Evolutionary conservation across 345 rosid genomes (phyloP).

Genomic region (Eucalyptus curtisii): DNA sequence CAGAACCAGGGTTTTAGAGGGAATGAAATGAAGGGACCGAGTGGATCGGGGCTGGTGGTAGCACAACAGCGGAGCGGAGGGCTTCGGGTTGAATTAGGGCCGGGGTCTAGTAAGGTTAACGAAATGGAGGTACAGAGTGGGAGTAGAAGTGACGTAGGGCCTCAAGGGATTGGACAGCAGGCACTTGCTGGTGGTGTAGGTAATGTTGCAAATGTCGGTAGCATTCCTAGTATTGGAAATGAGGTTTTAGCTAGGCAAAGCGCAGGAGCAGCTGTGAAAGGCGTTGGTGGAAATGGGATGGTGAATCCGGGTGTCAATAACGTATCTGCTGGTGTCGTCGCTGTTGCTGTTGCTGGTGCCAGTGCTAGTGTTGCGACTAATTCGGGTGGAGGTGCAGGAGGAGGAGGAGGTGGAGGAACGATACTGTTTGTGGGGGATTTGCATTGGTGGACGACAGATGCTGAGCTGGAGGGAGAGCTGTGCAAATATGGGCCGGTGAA

Average conservation of each 20-base stretch:
- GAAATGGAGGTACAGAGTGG: slow-evolving; percentile 25
- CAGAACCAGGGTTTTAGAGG: slow-evolving; percentile 26
- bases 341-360: neutral
- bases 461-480: slow-evolving; percentile 54
- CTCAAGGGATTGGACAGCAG: slow-evolving; percentile 7
- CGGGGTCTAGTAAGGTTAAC: slow-evolving; percentile 9
- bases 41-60: slow-evolving; percentile 1
- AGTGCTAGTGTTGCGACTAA: neutral
- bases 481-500: slow-evolving; percentile 64
- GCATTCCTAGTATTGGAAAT: slow-evolving; percentile 2
- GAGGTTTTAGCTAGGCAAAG: slow-evolving; percentile 27
- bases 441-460: slow-evolving; percentile 97
- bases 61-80: slow-evolving; percentile 33
- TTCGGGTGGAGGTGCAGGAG: slow-evolving; percentile 3
- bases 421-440: slow-evolving; percentile 73
- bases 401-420: slow-evolving; percentile 24
- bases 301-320: slow-evolving; percentile 8
- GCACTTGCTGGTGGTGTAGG: neutral
- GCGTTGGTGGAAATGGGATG: slow-evolving; percentile 13
- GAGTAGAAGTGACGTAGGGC: neutral
- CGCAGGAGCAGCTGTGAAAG: slow-evolving; percentile 17
- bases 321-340: slow-evolving; percentile 9
- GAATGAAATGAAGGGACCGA: slow-evolving; percentile 11
- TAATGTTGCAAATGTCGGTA: slow-evolving; percentile 1
- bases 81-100: slow-evolving; percentile 53